Percentiles rank a stretch among this genome's conserved stretches.
Conservation (phyloP, 2,329 filamentous ascomycete genomes). For the Ilyonectria sp. region DNA sequence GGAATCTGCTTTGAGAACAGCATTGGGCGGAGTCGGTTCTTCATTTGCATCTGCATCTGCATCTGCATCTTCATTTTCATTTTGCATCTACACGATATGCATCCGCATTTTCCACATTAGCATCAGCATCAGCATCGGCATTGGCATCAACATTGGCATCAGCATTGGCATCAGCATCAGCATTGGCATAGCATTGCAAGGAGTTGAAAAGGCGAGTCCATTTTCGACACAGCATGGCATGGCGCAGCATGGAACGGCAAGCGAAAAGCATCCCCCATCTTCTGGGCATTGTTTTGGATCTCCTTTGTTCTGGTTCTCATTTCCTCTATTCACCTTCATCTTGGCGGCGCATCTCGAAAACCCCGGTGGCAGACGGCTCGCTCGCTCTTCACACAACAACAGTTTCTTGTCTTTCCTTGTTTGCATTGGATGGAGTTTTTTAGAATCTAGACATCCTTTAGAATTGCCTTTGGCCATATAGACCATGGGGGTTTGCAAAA, state of each 20-base stretch:
- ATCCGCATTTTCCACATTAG: constrained; percentile 11
- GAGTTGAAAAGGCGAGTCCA: constrained; percentile 6
- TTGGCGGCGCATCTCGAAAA: constrained; percentile 27
- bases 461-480: constrained; percentile 11
- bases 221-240: constrained; percentile 7
- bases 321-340: constrained; percentile 25
- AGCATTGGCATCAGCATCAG: constrained; percentile 24
- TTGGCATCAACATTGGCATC: constrained; percentile 19
- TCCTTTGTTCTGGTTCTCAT: constrained; percentile 17
- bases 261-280: constrained; percentile 19
- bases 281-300: constrained; percentile 18
- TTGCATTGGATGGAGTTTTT: constrained; percentile 36
- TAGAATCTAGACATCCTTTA: constrained; percentile 27
- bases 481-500: constrained; percentile 16
- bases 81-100: constrained; percentile 16
- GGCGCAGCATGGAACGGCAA: constrained; percentile 27
- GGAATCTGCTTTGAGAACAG: constrained; percentile 26
- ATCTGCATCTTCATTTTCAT: constrained; percentile 13
- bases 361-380: constrained; percentile 36
- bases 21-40: constrained; percentile 38
- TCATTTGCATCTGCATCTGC: constrained; percentile 20
- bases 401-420: constrained; percentile 24
- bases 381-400: constrained; percentile 26
- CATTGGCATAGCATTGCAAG: constrained; percentile 28
- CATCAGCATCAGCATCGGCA: constrained; percentile 2